Evolutionary conservation across 306 rosid species (phyloP).

Genomic region (Castanospermum australe): DNA sequence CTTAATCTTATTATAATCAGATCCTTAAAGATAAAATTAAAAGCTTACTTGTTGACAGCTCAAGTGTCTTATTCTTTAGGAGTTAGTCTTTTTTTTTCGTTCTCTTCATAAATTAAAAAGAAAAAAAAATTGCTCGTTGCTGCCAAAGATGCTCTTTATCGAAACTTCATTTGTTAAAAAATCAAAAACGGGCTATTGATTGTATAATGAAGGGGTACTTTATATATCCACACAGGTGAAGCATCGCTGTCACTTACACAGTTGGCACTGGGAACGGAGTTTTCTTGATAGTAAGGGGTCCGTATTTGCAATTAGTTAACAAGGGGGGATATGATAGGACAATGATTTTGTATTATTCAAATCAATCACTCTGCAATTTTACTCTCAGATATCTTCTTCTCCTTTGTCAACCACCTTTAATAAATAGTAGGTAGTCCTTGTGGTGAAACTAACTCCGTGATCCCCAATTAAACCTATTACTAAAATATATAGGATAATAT

Average conservation of each 20-base stretch:
- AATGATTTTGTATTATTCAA: not conserved
- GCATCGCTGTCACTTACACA: not conserved
- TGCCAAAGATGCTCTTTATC: not conserved
- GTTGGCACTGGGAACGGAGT: not conserved
- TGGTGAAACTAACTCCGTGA: not conserved
- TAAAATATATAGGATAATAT: not conserved
- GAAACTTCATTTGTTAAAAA: not conserved
- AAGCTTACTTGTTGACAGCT: not conserved
- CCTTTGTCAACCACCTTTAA: not conserved
- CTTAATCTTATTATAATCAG: no score
- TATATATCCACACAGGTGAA: not conserved
- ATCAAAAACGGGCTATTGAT: not conserved
- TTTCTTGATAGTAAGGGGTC: not conserved
- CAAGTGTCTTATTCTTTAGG: not conserved
- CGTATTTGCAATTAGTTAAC: not conserved
- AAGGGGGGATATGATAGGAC: not conserved
- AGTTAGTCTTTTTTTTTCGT: not conserved
- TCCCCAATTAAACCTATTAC: not conserved
- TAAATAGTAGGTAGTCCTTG: not conserved
- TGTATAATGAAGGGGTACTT: not conserved
- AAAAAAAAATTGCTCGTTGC: not conserved
- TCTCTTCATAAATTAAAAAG: not conserved
- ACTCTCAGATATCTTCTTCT: not conserved
- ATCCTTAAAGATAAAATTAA: no score
- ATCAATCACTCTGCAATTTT: not conserved